Base-by-base conservation (phyloP, 2,329 filamentous ascomycete species). In the Aspergillus pseudotamarii region DNA sequence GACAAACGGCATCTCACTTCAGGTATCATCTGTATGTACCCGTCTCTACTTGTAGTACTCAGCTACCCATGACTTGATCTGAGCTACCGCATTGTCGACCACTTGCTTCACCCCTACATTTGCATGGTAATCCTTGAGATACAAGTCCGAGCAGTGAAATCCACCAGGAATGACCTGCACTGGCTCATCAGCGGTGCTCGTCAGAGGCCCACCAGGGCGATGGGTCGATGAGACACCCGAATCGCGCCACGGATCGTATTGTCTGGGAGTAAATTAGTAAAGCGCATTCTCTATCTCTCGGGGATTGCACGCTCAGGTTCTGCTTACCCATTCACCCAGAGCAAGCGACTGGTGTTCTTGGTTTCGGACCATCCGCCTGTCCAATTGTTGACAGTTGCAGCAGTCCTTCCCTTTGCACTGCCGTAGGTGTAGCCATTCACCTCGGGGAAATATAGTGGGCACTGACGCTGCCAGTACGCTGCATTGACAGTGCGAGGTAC, bases 401-500 rank as follows among this genome's bases (percentile, higher is more conserved):
- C 48, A 11, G 26, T 34, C 19, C 34, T 51, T 0, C 48, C 48
- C 28, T 51, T 51, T 21, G 48, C 48, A n/a, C 48, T 51, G 16
- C 48, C 48, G 9, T 51, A 51, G 9, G 48, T 51, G 14, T 32
- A 32, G 6, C 48, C 48, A 12, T 51, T 51, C 28, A 51, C 48
- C 14, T 51, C 48, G 4, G 48, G 48, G 78, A 89, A 89, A 72
- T 76, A 84, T 0, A 87, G 74, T 0, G 68, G 73, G 71, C 87
- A 90, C 69, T 87, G 84, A 1, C 82, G 78, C 69, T 85, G 80
- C 73, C 77, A 87, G 76, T 88, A 89, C 0, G 81, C 78, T 2
- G 79, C 73, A 12, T 72, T 80, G 54, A 85, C 78, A 9, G 86
- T 76, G 28, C 84, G 81, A 19, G 84, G 86, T 59, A 86, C 82